phyloP scores from a whole-genome alignment of 1,284 basidiomycete species.

The Rugosomyces carneus region DNA sequence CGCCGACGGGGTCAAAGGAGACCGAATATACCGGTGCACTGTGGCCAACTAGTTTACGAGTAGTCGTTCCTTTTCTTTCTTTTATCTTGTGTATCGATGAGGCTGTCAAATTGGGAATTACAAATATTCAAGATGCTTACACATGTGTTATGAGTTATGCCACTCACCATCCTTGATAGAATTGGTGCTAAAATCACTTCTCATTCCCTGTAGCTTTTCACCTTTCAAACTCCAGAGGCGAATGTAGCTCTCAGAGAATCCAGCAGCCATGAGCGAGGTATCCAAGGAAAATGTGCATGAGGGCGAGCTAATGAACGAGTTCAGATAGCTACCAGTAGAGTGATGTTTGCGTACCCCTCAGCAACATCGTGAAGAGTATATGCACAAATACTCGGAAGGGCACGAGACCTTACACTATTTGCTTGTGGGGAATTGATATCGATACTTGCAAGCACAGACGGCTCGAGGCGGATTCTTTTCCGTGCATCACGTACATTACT shows the following conservation, averaged over 20 bases:
- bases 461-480: constrained; percentile 85
- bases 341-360: constrained; percentile 62
- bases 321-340: constrained; percentile 4
- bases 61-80: constrained; percentile 76
- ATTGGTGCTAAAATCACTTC: constrained; percentile 68
- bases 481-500: constrained; percentile 85
- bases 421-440: constrained; percentile 57
- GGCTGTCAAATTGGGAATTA: constrained; percentile 31
- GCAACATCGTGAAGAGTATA: constrained; percentile 90
- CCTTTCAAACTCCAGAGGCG: constrained; percentile 94
- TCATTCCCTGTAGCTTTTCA: constrained; percentile 76
- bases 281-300: constrained; percentile 90
- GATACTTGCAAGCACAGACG: constrained; percentile 49
- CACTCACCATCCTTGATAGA: constrained; percentile 65
- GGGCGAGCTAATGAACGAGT: constrained; percentile 53
- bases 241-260: constrained; percentile 95
- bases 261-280: constrained; percentile 91
- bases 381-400: constrained; percentile 85
- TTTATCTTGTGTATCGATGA: constrained; percentile 57
- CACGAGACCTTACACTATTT: constrained; percentile 47
- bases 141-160: background rate
- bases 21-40: constrained; percentile 95
- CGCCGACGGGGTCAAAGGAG: constrained; percentile 87
- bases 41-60: constrained; percentile 93
- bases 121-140: background rate